Evolutionary conservation across 257 asterid species (phyloP).

Genomic region (Solanum paucissectum): DNA sequence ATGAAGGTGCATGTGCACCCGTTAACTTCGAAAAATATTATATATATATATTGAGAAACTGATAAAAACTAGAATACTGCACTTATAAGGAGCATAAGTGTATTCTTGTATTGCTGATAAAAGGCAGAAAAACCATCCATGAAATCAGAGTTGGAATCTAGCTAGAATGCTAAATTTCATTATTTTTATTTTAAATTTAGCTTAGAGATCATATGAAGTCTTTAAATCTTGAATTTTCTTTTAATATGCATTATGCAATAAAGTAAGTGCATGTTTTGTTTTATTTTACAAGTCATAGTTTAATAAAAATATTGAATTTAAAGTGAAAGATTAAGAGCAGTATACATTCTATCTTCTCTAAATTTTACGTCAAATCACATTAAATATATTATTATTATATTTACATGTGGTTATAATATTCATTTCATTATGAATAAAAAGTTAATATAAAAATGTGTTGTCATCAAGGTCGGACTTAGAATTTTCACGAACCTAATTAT

Average conservation of each 20-base stretch:
- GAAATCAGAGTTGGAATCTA: too few species aligned
- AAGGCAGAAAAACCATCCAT: too few species aligned
- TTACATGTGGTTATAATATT: background rate
- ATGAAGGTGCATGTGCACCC: accelerated
- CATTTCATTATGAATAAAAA: background rate
- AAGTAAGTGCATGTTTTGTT: background rate
- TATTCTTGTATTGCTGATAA: background rate
- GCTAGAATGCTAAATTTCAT: background rate
- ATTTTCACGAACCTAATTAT: background rate
- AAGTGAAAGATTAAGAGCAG: background rate
- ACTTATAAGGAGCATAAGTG: too few species aligned
- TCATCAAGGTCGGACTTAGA: background rate
- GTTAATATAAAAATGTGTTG: background rate
- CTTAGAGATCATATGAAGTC: background rate
- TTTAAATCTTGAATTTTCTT: too few species aligned
- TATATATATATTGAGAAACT: too few species aligned
- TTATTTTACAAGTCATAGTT: background rate
- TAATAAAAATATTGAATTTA: too few species aligned
- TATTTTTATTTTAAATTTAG: too few species aligned
- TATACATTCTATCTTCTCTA: too few species aligned
- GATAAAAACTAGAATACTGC: accelerated
- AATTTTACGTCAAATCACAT: background rate
- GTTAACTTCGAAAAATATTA: too few species aligned
- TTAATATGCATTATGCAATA: background rate
- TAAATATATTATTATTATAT: background rate